Evolutionary conservation across 164 flowering plant species (phyloP).

Genomic region (Annona cherimola): DNA sequence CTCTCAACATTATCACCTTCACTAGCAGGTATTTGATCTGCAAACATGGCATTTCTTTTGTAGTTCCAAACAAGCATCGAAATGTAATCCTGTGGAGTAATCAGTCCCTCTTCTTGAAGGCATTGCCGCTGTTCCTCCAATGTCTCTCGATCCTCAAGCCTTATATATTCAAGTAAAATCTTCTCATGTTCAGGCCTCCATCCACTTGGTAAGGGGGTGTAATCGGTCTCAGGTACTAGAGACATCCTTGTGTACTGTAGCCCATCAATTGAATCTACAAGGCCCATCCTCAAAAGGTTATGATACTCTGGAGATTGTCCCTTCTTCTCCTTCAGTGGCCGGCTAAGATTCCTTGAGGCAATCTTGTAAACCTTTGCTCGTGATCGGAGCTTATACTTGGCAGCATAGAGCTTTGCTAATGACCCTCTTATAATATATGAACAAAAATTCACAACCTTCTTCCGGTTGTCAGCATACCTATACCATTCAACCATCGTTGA

Average conservation of each 20-base stretch:
- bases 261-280: slow-evolving; percentile 88
- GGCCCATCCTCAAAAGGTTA: slow-evolving; percentile 88
- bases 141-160: slow-evolving; percentile 62
- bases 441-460: slow-evolving; percentile 86
- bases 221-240: slow-evolving; percentile 89
- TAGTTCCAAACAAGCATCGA: slow-evolving; percentile 99
- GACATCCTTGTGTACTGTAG: slow-evolving; percentile 84
- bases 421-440: slow-evolving; percentile 94
- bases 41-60: slow-evolving; percentile 62
- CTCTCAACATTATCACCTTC: slow-evolving; percentile 17
- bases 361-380: slow-evolving; percentile 95
- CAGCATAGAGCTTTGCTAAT: slow-evolving; percentile 97
- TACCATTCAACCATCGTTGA: slow-evolving; percentile 93
- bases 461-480: slow-evolving; percentile 83
- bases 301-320: slow-evolving; percentile 93
- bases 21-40: slow-evolving; percentile 39
- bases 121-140: slow-evolving; percentile 57
- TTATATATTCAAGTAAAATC: slow-evolving; percentile 68
- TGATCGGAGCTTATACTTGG: slow-evolving; percentile 93
- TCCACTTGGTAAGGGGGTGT: slow-evolving; percentile 66
- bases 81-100: slow-evolving; percentile 87
- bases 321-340: slow-evolving; percentile 91
- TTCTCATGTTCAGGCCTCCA: slow-evolving; percentile 96
- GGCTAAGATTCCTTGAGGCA: slow-evolving; percentile 67
- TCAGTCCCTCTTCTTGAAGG: slow-evolving; percentile 65